Evolutionary conservation across 78 protist genomes (phyloP).

Genomic region (Fonticula alba): DNA sequence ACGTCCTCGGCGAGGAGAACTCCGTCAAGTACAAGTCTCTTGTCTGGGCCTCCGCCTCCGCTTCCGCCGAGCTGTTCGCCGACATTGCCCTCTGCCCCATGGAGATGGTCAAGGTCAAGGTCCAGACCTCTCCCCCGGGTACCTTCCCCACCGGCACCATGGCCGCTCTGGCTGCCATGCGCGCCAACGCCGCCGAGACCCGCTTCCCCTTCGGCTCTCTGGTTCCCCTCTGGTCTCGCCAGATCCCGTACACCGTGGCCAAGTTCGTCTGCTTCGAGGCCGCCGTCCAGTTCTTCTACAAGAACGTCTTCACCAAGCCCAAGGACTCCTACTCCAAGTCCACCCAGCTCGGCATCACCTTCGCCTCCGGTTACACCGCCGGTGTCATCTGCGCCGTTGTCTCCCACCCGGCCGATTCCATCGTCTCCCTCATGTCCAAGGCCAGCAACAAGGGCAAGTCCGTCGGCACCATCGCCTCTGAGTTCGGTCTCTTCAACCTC

Average conservation of each 20-base stretch:
- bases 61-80: conserved; percentile 55
- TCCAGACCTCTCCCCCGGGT: conserved; percentile 20
- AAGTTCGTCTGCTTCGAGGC: conserved; percentile 28
- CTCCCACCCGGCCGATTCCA: conserved; percentile 82
- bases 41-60: conserved; percentile 45
- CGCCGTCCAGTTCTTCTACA: conserved; percentile 23
- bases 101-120: conserved; percentile 27
- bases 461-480: conserved; percentile 7
- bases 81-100: conserved; percentile 63
- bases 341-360: conserved; percentile 42
- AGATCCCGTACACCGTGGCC: conserved; percentile 78
- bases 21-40: conserved; percentile 23
- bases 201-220: conserved; percentile 30
- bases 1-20: conserved; percentile 35
- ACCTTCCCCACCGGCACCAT: conserved; percentile 9
- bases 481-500: conserved; percentile 22
- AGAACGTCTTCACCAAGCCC: conserved; percentile 15
- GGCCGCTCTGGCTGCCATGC: neutral
- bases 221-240: conserved; percentile 58
- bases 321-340: conserved; percentile 6
- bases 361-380: conserved; percentile 67
- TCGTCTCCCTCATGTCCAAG: conserved; percentile 34
- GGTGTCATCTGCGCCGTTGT: conserved; percentile 68
- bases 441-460: conserved; percentile 18
- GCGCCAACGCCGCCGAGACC: neutral